Conservation (phyloP, 371 early-diverging fungal species). For the Caulochytrium protostelioides region DNA sequence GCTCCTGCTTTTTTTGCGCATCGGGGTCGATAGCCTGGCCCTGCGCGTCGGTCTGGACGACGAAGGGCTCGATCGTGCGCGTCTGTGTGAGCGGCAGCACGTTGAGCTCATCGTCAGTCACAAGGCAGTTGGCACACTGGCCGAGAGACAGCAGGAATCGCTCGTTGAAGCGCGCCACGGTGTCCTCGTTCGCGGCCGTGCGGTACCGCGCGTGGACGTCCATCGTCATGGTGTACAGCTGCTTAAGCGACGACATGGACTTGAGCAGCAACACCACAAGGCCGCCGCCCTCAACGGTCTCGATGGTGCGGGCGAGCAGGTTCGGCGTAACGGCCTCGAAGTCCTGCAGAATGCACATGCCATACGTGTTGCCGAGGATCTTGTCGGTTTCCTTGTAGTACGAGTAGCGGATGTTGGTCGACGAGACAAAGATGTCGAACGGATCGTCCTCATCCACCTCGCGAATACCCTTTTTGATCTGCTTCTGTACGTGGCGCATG, state of each 20-base stretch:
- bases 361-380: constrained; percentile 95
- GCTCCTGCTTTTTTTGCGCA: constrained; percentile 44
- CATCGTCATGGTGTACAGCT: constrained; percentile 94
- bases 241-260: constrained; percentile 82
- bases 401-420: constrained; percentile 86
- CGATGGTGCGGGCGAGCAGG: constrained; percentile 86
- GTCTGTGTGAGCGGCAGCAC: constrained; percentile 68
- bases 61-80: neutral
- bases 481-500: constrained; percentile 74
- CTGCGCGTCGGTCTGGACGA: no score
- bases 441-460: constrained; percentile 85
- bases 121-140: constrained; percentile 70
- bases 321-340: constrained; percentile 98
- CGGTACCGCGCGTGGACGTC: constrained; percentile 86
- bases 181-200: constrained; percentile 79
- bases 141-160: constrained; percentile 88
- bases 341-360: constrained; percentile 97
- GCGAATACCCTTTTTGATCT: constrained; percentile 67
- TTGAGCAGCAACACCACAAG: constrained; percentile 80
- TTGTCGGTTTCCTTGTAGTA: constrained; percentile 98
- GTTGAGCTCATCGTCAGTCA: constrained; percentile 90
- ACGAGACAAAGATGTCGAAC: constrained; percentile 83
- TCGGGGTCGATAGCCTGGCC: neutral
- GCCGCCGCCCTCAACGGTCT: constrained; percentile 98
- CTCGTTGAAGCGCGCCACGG: constrained; percentile 92